Conservation (phyloP, 306 rosid genomes). For the Canavalia ensiformis region DNA sequence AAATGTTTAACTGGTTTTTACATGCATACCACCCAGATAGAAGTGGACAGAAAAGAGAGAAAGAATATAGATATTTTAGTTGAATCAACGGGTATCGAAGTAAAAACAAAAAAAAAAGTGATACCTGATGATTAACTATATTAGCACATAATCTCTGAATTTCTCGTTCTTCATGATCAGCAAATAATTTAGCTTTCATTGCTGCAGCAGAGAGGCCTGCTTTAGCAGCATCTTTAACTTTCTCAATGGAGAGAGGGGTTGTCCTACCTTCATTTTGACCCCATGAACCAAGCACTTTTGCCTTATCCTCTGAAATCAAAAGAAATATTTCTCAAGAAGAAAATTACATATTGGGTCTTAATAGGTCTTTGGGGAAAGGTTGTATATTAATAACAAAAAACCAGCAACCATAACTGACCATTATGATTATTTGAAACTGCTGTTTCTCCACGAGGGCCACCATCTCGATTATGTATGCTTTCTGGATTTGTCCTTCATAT, state of each 20-base stretch:
- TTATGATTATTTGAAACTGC: conserved; percentile 69
- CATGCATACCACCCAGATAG: conserved; percentile 32
- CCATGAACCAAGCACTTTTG: conserved; percentile 65
- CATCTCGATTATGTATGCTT: conserved; percentile 62
- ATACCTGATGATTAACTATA: conserved; percentile 95
- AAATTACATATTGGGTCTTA: conserved; percentile 33
- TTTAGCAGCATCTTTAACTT: conserved; percentile 87
- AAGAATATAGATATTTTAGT: conserved; percentile 30
- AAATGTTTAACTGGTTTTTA: background rate
- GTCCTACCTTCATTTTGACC: conserved; percentile 67
- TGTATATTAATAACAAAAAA: conserved; percentile 24
- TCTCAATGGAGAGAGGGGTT: conserved; percentile 72
- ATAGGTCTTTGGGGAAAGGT: conserved; percentile 9
- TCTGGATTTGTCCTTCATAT: conserved; percentile 76
- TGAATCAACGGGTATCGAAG: conserved; percentile 16
- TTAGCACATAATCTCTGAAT: conserved; percentile 97
- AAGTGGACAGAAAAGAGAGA: conserved; percentile 6
- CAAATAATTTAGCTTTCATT: conserved; percentile 93
- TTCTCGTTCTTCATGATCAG: conserved; percentile 99
- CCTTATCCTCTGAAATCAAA: conserved; percentile 70
- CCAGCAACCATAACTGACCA: conserved; percentile 62
- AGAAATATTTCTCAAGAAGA: conserved; percentile 39
- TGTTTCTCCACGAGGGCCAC: conserved; percentile 67
- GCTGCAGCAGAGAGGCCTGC: conserved; percentile 99
- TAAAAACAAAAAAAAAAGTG: conserved; percentile 21